Percentiles rank a stretch among this genome's conserved stretches.
Evolutionary conservation across 1,284 basidiomycete species (phyloP).

Genomic region (Heterobasidion occidentale): DNA sequence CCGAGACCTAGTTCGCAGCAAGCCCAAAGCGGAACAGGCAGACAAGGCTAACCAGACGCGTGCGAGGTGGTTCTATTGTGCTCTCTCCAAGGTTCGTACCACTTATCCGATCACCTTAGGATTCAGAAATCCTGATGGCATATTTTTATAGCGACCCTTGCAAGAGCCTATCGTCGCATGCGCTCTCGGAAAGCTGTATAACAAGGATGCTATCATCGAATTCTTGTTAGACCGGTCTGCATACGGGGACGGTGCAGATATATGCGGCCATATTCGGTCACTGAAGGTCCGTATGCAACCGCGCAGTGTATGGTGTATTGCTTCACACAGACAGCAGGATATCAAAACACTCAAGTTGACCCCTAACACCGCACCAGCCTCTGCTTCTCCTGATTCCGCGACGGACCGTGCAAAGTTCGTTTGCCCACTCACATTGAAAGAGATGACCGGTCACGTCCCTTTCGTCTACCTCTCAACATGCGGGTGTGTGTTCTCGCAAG

Average conservation of each 20-base stretch:
- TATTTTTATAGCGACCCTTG: constrained; percentile 54
- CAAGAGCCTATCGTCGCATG: constrained; percentile 85
- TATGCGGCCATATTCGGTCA: constrained; percentile 82
- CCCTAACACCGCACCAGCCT: constrained; percentile 48
- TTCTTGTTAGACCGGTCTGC: constrained; percentile 73
- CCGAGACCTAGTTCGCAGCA: constrained; percentile 69
- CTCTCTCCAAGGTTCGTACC: constrained; percentile 76
- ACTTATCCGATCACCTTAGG: background rate
- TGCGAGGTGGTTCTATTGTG: constrained; percentile 88
- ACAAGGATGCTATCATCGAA: constrained; percentile 87
- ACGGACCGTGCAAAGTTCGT: constrained; percentile 62
- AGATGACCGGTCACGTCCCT: constrained; percentile 87
- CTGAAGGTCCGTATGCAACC: constrained; percentile 59
- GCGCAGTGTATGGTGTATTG: background rate
- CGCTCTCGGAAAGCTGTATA: constrained; percentile 86
- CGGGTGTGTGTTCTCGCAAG: constrained; percentile 83
- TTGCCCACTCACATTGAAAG: constrained; percentile 85
- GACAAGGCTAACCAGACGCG: constrained; percentile 82
- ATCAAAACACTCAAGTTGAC: constrained; percentile 78
- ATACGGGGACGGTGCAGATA: constrained; percentile 78
- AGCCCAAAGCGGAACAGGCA: constrained; percentile 74
- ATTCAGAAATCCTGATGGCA: background rate
- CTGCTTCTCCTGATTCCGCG: constrained; percentile 30
- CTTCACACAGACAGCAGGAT: constrained; percentile 43
- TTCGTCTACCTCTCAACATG: constrained; percentile 84